A percentile compares a stretch with the other conserved stretches of the same genome.
phyloP scores from a whole-genome alignment of 2,329 filamentous ascomycete genomes.

The Botrytis cinerea region DNA sequence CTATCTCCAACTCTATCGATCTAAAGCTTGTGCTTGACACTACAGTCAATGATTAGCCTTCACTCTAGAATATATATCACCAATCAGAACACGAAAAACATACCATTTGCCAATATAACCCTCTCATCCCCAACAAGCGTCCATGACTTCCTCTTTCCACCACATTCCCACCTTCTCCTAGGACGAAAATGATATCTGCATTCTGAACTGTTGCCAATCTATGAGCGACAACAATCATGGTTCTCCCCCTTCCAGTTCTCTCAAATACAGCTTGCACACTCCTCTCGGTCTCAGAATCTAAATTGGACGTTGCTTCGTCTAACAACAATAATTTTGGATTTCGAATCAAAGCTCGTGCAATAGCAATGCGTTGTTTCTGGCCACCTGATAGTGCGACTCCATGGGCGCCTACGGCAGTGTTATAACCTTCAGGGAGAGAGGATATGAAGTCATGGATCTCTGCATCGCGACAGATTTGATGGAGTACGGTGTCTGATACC shows the following conservation, averaged over 20 bases:
- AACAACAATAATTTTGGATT: slow-evolving; percentile 55
- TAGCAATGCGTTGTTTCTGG: slow-evolving; percentile 57
- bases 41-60: slow-evolving; percentile 23
- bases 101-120: slow-evolving; percentile 40
- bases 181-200: slow-evolving; percentile 47
- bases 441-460: slow-evolving; percentile 56
- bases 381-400: slow-evolving; percentile 54
- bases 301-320: slow-evolving; percentile 59
- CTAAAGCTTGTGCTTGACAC: slow-evolving; percentile 31
- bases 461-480: slow-evolving; percentile 51
- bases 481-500: slow-evolving; percentile 50
- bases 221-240: slow-evolving; percentile 78
- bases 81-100: slow-evolving; percentile 10
- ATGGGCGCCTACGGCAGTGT: slow-evolving; percentile 50
- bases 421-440: slow-evolving; percentile 53
- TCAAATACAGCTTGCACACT: slow-evolving; percentile 68
- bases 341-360: slow-evolving; percentile 56
- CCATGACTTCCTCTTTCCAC: slow-evolving; percentile 37
- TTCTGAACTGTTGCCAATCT: slow-evolving; percentile 75
- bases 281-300: slow-evolving; percentile 59
- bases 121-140: slow-evolving; percentile 31
- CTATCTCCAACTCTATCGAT: neutral
- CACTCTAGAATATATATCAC: neutral
- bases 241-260: slow-evolving; percentile 61
- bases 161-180: slow-evolving; percentile 36